Evolutionary conservation across 78 protist species (phyloP).

Genomic region (Dictyostelium discoideum): DNA sequence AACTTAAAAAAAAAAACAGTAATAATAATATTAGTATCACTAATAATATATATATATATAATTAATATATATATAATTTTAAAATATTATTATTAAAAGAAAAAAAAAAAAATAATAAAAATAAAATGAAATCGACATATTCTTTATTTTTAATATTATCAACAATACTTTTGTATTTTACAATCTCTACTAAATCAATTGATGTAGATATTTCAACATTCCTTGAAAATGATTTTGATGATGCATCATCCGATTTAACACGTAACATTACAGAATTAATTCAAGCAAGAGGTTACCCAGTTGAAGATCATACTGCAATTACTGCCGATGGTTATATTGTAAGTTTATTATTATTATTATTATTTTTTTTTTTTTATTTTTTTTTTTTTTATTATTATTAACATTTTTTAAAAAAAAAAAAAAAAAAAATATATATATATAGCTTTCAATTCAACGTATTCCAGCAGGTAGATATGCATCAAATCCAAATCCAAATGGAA

Average conservation of each 20-base stretch:
- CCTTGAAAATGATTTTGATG: neutral
- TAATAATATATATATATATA: neutral
- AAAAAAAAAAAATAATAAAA: neutral
- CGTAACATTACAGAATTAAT: slow-evolving; percentile 39
- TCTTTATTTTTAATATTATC: neutral
- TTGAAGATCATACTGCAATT: slow-evolving; percentile 55
- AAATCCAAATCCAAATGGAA: slow-evolving; percentile 59
- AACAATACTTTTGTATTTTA: neutral
- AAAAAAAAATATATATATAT: neutral
- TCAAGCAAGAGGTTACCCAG: slow-evolving; percentile 80
- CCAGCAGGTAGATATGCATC: slow-evolving; percentile 68
- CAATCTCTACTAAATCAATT: neutral
- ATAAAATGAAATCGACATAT: neutral
- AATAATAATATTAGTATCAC: neutral
- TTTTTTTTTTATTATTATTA: neutral
- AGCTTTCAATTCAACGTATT: slow-evolving; percentile 71
- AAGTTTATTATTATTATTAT: neutral
- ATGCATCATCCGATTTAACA: neutral
- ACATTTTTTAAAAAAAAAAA: neutral
- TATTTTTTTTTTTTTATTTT: too few species aligned
- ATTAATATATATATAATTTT: too few species aligned
- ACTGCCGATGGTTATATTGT: slow-evolving; percentile 81
- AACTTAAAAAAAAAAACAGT: neutral
- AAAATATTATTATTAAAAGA: too few species aligned
- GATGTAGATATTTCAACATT: neutral